Evolutionary conservation across 345 rosid genomes (phyloP).

Genomic region (Eucalyptus tenuipes): DNA sequence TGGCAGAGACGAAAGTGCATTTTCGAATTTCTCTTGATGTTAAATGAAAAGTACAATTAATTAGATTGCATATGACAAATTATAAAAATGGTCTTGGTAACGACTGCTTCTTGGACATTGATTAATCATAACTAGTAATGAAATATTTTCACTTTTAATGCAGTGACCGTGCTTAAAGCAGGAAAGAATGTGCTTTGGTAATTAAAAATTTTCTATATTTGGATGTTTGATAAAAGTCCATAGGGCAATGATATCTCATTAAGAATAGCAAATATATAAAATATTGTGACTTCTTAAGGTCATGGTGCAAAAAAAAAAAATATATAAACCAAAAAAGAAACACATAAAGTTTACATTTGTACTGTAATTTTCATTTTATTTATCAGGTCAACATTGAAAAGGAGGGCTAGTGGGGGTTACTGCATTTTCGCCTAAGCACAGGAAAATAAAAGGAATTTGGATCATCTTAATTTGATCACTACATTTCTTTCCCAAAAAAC

Average conservation of each 20-base stretch:
- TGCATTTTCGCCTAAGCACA: neutral
- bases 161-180: neutral
- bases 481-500: neutral
- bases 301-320: neutral
- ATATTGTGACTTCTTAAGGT: neutral
- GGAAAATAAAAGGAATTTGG: neutral
- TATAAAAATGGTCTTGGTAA: neutral
- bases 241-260: neutral
- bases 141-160: neutral
- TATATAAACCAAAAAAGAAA: neutral
- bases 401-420: neutral
- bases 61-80: neutral
- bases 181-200: neutral
- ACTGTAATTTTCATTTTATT: neutral
- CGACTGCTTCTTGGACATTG: neutral
- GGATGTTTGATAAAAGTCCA: neutral
- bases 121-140: neutral
- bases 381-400: neutral
- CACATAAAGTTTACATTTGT: neutral
- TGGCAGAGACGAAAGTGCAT: neutral
- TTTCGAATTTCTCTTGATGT: neutral
- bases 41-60: neutral
- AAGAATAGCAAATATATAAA: neutral
- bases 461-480: neutral
- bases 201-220: neutral